Percentiles rank a stretch among this genome's conserved stretches.
Conservation (phyloP, 148 eudicot species). For the Rhododendron vialii region DNA sequence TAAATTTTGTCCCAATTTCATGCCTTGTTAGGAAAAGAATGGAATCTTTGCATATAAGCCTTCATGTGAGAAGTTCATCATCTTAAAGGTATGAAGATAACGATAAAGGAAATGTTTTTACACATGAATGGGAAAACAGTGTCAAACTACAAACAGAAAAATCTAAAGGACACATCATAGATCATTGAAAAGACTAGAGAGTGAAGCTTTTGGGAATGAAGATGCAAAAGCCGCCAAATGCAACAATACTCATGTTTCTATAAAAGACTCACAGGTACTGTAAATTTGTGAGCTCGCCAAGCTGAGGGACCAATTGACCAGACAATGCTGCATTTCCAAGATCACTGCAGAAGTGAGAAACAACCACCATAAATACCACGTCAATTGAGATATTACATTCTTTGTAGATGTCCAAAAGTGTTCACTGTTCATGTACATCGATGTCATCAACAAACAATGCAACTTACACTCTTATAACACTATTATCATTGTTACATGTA, state of each 20-base stretch:
- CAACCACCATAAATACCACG: background rate
- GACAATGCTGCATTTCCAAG: conserved; percentile 63
- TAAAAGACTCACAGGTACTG: conserved; percentile 48
- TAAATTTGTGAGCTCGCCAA: conserved; percentile 48
- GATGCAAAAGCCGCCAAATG: background rate
- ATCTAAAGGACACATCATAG: background rate
- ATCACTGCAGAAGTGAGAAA: conserved; percentile 33
- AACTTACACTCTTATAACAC: conserved; percentile 65
- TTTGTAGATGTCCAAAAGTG: background rate
- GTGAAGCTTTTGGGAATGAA: background rate
- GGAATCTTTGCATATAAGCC: background rate
- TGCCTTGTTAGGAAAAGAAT: background rate
- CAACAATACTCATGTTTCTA: background rate
- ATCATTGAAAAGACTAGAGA: background rate
- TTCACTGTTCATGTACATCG: background rate
- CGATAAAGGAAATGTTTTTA: background rate
- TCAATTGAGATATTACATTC: background rate
- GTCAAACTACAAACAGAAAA: background rate
- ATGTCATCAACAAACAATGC: background rate
- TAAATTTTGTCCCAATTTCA: background rate
- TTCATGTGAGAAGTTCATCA: background rate
- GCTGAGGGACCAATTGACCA: conserved; percentile 49
- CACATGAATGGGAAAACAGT: background rate
- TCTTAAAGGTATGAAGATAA: background rate
- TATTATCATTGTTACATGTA: conserved; percentile 71